Conservation (phyloP, 352 stramenopile genomes). For the Phytophthora citricola region DNA sequence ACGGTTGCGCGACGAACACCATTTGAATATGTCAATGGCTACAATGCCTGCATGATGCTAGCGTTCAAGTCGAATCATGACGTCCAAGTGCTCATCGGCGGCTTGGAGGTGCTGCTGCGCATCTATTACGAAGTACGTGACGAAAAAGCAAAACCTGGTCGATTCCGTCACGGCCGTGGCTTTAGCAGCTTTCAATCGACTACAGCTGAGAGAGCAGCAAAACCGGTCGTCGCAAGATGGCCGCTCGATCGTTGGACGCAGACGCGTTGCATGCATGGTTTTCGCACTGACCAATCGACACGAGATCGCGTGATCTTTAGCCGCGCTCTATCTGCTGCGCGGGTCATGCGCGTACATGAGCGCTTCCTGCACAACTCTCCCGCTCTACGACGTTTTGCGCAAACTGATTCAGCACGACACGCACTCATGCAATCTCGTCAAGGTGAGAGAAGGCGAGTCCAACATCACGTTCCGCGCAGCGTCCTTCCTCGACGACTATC, state of each 20-base stretch:
- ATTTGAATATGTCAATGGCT: no score
- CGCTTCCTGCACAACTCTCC: neutral
- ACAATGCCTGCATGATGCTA: no score
- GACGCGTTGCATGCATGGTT: neutral
- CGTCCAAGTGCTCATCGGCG: no score
- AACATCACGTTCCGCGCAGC: neutral
- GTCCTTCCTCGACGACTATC: constrained; percentile 8
- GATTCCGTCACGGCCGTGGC: no score
- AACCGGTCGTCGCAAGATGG: no score
- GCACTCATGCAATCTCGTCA: neutral
- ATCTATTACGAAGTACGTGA: no score
- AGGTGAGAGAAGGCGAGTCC: no score
- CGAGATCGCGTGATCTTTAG: neutral
- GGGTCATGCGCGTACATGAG: constrained; percentile 1
- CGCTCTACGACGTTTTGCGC: neutral
- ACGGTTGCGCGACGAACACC: no score
- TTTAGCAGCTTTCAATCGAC: no score
- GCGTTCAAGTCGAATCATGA: no score
- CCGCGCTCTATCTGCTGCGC: neutral
- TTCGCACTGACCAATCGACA: neutral
- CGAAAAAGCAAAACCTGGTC: no score
- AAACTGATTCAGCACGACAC: neutral
- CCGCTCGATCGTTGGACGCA: neutral
- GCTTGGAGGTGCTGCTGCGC: no score
- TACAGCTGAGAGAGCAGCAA: neutral